phyloP scores from a whole-genome alignment of 2,329 filamentous ascomycete species.

The Microsporum canis region DNA sequence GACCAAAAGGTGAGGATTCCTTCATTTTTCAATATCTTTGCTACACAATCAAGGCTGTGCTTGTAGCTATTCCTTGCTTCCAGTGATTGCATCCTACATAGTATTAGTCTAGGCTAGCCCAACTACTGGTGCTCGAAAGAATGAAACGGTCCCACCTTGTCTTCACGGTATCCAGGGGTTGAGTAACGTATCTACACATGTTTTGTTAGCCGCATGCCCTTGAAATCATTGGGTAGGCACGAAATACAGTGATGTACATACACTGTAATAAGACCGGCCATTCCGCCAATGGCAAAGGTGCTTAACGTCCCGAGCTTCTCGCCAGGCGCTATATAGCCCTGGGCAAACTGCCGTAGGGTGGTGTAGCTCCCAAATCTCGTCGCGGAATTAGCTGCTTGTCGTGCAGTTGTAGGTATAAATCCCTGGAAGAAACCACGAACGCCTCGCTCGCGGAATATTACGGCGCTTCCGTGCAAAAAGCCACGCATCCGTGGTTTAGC shows the following conservation, averaged over 20 bases:
- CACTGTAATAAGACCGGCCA: conserved; percentile 85
- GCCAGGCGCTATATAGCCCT: conserved; percentile 82
- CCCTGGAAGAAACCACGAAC: conserved; percentile 92
- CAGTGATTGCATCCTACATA: conserved; percentile 77
- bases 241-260: conserved; percentile 37
- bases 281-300: conserved; percentile 81
- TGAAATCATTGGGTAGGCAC: background rate
- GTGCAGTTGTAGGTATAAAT: conserved; percentile 84
- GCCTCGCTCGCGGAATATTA: conserved; percentile 82
- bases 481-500: conserved; percentile 77
- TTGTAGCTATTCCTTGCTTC: conserved; percentile 71
- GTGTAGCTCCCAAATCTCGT: conserved; percentile 87
- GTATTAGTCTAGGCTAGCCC: background rate
- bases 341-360: conserved; percentile 76
- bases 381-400: conserved; percentile 89
- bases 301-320: conserved; percentile 82
- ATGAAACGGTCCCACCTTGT: conserved; percentile 43
- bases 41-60: conserved; percentile 75
- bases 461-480: conserved; percentile 76
- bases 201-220: background rate
- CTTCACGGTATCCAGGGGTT: conserved; percentile 85
- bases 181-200: conserved; percentile 40
- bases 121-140: too few relatives aligned
- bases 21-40: conserved; percentile 76
- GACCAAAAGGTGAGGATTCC: conserved; percentile 88